A percentile compares a stretch with the other conserved stretches of the same genome.
phyloP scores from a whole-genome alignment of 306 rosid species.

The Gastrolobium bilobum region DNA sequence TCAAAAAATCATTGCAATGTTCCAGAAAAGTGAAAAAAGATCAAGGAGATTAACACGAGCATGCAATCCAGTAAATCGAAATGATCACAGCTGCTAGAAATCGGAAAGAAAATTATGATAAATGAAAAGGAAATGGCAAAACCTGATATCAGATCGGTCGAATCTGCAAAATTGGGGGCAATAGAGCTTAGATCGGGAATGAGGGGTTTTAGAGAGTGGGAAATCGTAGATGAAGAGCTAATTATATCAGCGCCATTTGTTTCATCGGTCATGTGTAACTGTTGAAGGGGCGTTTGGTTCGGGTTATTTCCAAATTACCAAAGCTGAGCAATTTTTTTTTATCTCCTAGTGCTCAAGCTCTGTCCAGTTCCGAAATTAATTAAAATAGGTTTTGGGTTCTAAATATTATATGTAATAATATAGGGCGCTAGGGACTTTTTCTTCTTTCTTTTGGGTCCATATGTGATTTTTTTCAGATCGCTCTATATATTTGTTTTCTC shows the following conservation, averaged over 20 bases:
- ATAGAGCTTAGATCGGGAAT: constrained; percentile 48
- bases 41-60: not conserved
- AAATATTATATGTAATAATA: no score
- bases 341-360: not conserved
- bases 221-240: constrained; percentile 1
- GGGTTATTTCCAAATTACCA: constrained; percentile 33
- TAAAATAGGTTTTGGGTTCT: no score
- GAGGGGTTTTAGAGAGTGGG: constrained; percentile 57
- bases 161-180: constrained; percentile 46
- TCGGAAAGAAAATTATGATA: not conserved
- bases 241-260: constrained; percentile 30
- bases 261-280: constrained; percentile 30
- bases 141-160: constrained; percentile 49
- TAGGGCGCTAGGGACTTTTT: no score
- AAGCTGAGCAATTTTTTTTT: constrained; percentile 19
- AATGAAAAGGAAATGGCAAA: not conserved
- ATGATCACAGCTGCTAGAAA: constrained; percentile 19
- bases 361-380: not conserved
- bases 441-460: no score
- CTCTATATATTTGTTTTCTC: no score
- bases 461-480: no score
- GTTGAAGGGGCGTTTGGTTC: constrained; percentile 44
- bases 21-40: not conserved
- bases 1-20: constrained; percentile 15
- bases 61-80: constrained; percentile 16